Evolutionary conservation across 2,329 filamentous ascomycete species (phyloP), one percentile per base, ranked within the genome.

Genomic region (Monilinia laxa): DNA sequence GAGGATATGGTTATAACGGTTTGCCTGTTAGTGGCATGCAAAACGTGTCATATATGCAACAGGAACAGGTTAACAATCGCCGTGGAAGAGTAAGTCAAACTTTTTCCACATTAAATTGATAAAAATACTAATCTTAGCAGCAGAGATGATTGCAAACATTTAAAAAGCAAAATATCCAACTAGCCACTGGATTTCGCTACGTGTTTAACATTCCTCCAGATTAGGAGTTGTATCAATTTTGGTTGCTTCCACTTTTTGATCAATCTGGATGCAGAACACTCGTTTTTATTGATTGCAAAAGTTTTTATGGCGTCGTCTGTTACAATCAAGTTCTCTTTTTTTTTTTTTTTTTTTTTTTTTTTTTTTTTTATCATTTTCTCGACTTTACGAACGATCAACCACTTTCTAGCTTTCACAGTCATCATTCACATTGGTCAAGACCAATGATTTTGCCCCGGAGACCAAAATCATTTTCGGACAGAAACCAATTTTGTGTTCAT

Each of bases 1-100:
- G 77, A 47, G 79, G 78, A 9, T 76, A 75, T 82, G 78, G 77
- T 74, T 74, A 82, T 81, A 77, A 78, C 59, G 81, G 79, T 64
- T 79, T 81, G 75, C 76, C 66, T 51, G 75, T 18, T 77, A 56
- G 55, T 38, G 54, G 79, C 28, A 80, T 82, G 77, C 81, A 80
- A 68, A 81, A 80, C 71, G 80, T 84, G 77, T 81, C 80, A 64
- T 73, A 84, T 72, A 79, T 84, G 78, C 81, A 82, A 69, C 84
- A 86, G 70, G 84, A 87, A 73, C 83, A 84, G 71, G 80, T 80
- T 71, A 85, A 84, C 76, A 76, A 79, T 70, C 79, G 85, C 76
- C 83, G 86, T 71, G 85, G 85, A 77, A 83, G 86, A 74, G 84
- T 86, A 82, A 62, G 72, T 73, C 71, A 3, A 35, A 45, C 11